phyloP scores from a whole-genome alignment of 1,284 basidiomycete genomes.

The Flammula alnicola region DNA sequence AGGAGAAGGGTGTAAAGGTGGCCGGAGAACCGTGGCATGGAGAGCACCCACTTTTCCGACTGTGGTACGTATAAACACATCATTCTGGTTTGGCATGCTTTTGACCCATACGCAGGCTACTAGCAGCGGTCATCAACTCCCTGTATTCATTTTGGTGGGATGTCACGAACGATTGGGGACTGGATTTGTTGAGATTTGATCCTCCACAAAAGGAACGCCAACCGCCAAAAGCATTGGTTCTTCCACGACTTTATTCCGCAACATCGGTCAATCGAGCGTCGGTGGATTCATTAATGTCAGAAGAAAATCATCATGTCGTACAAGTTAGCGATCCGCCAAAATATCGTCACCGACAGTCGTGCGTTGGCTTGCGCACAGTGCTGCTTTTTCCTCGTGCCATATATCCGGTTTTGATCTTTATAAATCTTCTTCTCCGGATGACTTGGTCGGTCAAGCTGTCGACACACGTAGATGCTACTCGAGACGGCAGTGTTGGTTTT shows the following conservation, averaged over 20 bases:
- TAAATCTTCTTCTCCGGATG: conserved; percentile 91
- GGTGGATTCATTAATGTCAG: conserved; percentile 36
- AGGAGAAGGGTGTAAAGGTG: conserved; percentile 49
- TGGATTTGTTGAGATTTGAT: conserved; percentile 69
- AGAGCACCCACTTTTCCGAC: conserved; percentile 77
- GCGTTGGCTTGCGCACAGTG: conserved; percentile 72
- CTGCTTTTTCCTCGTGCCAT: conserved; percentile 82
- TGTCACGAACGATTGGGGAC: conserved; percentile 97
- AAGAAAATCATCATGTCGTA: conserved; percentile 16
- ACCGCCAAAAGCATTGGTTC: conserved; percentile 46
- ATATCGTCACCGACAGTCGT: conserved; percentile 41
- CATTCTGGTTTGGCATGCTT: conserved; percentile 4
- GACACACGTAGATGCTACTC: conserved; percentile 83
- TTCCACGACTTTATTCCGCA: conserved; percentile 51
- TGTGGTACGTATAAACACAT: conserved; percentile 65
- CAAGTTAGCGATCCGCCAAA: conserved; percentile 16
- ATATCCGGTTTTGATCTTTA: conserved; percentile 84
- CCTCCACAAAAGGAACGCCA: conserved; percentile 26
- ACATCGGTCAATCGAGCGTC: conserved; percentile 28
- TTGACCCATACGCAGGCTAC: conserved; percentile 59
- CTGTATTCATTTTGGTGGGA: conserved; percentile 99
- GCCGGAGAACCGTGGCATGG: conserved; percentile 68
- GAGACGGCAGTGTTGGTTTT: conserved; percentile 83
- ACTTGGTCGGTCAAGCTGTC: conserved; percentile 95
- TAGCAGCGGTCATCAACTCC: conserved; percentile 88